A percentile compares a stretch with the other conserved stretches of the same genome.
Conservation (phyloP, 768 basidiomycete species). For the Pilatotrama ljubarskyi region DNA sequence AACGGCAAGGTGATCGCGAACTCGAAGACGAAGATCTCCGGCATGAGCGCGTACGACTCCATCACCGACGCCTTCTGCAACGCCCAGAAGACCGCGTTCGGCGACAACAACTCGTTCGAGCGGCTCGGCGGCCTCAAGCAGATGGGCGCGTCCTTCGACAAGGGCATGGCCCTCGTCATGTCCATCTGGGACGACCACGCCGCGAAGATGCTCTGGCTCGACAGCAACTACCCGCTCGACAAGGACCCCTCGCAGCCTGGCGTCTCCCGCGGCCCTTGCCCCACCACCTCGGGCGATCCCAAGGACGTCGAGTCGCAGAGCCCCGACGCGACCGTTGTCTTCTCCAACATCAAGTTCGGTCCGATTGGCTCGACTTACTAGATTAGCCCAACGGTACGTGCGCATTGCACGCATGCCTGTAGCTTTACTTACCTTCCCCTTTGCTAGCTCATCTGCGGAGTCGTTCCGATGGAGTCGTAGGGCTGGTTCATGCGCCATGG, state of each 20-base stretch:
- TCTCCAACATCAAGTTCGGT: constrained; percentile 56
- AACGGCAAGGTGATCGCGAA: constrained; percentile 52
- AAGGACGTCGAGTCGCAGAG: constrained; percentile 40
- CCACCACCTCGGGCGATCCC: constrained; percentile 48
- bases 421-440: no score
- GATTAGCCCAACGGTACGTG: background rate
- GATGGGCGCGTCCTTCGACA: constrained; percentile 37
- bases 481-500: no score
- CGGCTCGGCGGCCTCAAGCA: constrained; percentile 41
- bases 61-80: constrained; percentile 51
- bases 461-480: no score
- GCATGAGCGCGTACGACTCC: constrained; percentile 42
- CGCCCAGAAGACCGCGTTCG: constrained; percentile 45
- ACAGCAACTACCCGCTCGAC: constrained; percentile 27
- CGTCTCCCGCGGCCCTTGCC: constrained; percentile 50
- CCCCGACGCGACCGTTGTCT: constrained; percentile 47
- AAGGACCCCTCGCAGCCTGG: constrained; percentile 37
- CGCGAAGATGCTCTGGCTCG: constrained; percentile 34
- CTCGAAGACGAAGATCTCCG: constrained; percentile 47
- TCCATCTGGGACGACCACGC: constrained; percentile 55
- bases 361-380: constrained; percentile 47
- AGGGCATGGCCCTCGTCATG: constrained; percentile 50
- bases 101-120: constrained; percentile 44
- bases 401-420: no score
- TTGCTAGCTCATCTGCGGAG: no score